Base-by-base conservation (phyloP, 345 rosid species). In the Lagerstroemia speciosa region DNA sequence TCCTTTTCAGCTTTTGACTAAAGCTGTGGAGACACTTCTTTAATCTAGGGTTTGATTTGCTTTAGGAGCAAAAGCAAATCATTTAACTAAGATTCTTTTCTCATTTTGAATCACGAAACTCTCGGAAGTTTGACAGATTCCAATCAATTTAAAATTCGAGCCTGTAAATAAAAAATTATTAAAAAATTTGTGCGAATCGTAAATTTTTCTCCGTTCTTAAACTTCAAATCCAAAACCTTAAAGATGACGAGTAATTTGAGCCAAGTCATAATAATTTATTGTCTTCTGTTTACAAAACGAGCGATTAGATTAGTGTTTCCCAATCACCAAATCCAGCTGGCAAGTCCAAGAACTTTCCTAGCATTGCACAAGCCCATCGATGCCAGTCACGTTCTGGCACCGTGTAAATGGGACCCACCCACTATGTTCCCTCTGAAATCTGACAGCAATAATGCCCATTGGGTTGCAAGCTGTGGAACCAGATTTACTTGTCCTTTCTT, bases 391-490 rank as follows among this genome's bases (percentile, higher is more conserved):
- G 40, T 45, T 67, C 46, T n/a, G 9, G 37, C 61, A 30, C 16
- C 33, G 6, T 6, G 24, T 53, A 6, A 0, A 22, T 66, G 70
- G 79, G 32, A 64, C 82, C 80, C 71, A 57, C 67, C 67, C 38
- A 24, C 67, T 37, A 29, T 63, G 45, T 62, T 66, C 30, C n/a
- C 67, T 72, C 75, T 55, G 36, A 37, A 20, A 43, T 65, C 55
- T 34, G 69, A 67, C 58, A 65, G 53, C 67, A 67, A 76, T 68
- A 48, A 53, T 53, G 70, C 81, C 80, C 72, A 66, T 50, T 66
- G 72, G 79, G 79, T 33, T 53, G 81, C 80, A 85, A 85, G 92
- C 87, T 87, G 85, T 58, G 19, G 34, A 30, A 12, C 34, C 14
- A 58, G 92, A 87, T 81, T 78, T 67, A 15, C 2, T 46, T 22